These are phyloP conservation scores for Aspergillus terreus DNA, from an alignment of 2,329 filamentous ascomycete species.

Conservation along the genomic window DNA sequence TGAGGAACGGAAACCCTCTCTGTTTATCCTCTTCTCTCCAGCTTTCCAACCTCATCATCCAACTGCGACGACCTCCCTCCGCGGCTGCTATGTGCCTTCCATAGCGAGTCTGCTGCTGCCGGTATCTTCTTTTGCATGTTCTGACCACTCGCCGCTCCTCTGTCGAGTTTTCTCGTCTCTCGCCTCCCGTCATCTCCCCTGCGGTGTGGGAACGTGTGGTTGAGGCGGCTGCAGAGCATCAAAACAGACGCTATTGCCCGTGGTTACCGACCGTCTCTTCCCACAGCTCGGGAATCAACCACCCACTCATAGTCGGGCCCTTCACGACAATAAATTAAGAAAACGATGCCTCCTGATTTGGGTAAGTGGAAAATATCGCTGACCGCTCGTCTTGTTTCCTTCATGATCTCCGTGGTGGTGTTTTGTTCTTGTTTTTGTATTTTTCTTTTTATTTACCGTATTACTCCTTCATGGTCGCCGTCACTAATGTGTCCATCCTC, in stretches of 20 bases:
- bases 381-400: constrained; percentile 1
- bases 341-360: constrained; percentile 30
- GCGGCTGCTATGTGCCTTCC: constrained; percentile 21
- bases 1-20: constrained; percentile 38
- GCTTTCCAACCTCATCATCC: constrained; percentile 8
- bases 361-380: constrained; percentile 18
- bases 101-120: constrained; percentile 14
- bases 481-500: constrained; percentile 14
- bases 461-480: constrained; percentile 3
- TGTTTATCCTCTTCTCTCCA: constrained; percentile 34
- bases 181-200: background rate
- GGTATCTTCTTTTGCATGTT: constrained; percentile 3
- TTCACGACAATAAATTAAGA: background rate
- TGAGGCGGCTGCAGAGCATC: constrained; percentile 22
- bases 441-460: constrained; percentile 3
- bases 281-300: constrained; percentile 18
- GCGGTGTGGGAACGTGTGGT: constrained; percentile 17
- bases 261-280: constrained; percentile 24
- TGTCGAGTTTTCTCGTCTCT: background rate
- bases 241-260: constrained; percentile 28
- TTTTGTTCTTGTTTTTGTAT: constrained; percentile 1
- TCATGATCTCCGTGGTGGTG: background rate
- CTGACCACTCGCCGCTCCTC: constrained; percentile 4
- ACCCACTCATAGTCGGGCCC: constrained; percentile 1
- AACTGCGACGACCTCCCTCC: constrained; percentile 5